Conservation (phyloP, 2,329 filamentous ascomycete species). For the Penicillium oxalicum region DNA sequence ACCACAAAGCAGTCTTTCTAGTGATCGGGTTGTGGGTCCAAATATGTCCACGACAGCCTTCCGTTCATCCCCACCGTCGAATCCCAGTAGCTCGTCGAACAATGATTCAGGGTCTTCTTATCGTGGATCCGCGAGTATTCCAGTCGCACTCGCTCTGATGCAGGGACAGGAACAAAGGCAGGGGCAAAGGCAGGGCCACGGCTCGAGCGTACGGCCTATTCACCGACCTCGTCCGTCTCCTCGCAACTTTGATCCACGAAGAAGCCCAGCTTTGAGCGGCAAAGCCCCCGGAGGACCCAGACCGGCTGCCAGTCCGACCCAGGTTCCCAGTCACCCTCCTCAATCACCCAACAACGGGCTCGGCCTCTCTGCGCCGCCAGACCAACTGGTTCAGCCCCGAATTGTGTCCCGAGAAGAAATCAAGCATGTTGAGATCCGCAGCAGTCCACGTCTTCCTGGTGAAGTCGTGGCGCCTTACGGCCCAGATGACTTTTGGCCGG, state of each 20-base stretch:
- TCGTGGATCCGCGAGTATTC: conserved; percentile 4
- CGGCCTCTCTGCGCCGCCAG: conserved; percentile 9
- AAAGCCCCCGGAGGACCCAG: not conserved
- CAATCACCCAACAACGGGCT: not conserved
- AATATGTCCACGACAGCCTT: conserved; percentile 4
- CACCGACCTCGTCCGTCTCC: too few relatives aligned
- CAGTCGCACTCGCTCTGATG: conserved; percentile 4
- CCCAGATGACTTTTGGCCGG: conserved; percentile 28
- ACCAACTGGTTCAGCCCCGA: conserved; percentile 30
- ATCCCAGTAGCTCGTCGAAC: conserved; percentile 9
- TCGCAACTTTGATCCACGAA: not conserved
- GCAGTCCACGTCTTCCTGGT: conserved; percentile 23
- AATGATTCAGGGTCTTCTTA: conserved; percentile 7
- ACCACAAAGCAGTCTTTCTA: not conserved
- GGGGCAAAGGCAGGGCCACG: too few relatives aligned
- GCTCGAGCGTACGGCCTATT: too few relatives aligned
- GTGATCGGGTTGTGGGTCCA: not conserved
- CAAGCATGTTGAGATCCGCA: conserved; percentile 28
- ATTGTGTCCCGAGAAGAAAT: conserved; percentile 29
- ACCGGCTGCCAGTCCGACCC: not conserved
- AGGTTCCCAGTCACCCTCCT: not conserved
- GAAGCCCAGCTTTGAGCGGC: not conserved
- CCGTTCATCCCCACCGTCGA: conserved; percentile 6
- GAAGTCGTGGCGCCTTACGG: conserved; percentile 22
- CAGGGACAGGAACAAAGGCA: not conserved